phyloP scores from a whole-genome alignment of 176 grass and related monocot species.

The Guadua angustifolia region DNA sequence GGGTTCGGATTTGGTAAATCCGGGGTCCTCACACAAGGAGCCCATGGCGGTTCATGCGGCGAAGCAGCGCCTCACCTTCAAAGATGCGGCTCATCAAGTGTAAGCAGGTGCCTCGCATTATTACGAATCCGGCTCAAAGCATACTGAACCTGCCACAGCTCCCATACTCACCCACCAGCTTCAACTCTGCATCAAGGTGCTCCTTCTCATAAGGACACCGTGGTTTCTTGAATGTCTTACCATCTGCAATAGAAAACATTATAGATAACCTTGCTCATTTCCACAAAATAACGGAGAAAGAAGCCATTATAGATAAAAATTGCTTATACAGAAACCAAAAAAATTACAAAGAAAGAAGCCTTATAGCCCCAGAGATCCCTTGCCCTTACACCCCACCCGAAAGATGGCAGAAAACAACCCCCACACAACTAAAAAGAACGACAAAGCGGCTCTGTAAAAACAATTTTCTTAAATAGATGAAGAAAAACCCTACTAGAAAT shows the following conservation, averaged over 20 bases:
- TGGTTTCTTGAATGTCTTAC: constrained; percentile 52
- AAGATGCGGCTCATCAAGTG: constrained; percentile 51
- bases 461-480: background rate
- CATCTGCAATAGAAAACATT: constrained; percentile 31
- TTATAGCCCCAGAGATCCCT: background rate
- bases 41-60: constrained; percentile 52
- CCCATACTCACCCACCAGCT: constrained; percentile 54
- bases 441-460: background rate
- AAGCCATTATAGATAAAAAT: background rate
- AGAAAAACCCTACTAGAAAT: background rate
- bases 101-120: constrained; percentile 52
- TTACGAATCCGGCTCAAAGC: constrained; percentile 52
- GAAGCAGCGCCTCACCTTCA: constrained; percentile 54
- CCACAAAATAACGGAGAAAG: background rate
- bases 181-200: constrained; percentile 46
- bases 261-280: background rate
- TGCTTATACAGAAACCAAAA: background rate
- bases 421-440: background rate
- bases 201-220: constrained; percentile 44
- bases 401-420: background rate
- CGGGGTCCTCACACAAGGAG: too few relatives aligned
- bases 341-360: background rate
- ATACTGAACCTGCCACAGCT: constrained; percentile 55
- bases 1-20: too few relatives aligned
- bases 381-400: background rate